These are phyloP conservation scores for Cicer chorassanicum DNA, from an alignment of 306 rosid species.

Conservation along the genomic window DNA sequence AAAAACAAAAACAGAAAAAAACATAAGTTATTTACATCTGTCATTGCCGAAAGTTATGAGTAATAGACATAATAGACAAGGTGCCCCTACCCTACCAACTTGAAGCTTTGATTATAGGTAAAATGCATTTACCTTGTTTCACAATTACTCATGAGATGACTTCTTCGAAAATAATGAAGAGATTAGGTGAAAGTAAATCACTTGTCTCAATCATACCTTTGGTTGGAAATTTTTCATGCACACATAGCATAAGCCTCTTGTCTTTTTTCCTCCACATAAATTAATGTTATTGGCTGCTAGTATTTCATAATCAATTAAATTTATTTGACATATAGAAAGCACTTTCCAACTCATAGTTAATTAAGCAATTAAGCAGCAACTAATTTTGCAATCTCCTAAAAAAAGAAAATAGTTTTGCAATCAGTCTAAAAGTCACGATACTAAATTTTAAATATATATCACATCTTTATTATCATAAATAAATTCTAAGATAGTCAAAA, in stretches of 20 bases:
- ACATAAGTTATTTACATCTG: neutral
- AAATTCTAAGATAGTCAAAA: too few relatives aligned
- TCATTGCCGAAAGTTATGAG: neutral
- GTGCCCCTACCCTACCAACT: neutral
- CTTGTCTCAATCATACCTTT: neutral
- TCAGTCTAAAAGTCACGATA: too few relatives aligned
- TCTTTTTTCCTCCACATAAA: neutral
- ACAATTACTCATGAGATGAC: neutral
- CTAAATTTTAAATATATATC: too few relatives aligned
- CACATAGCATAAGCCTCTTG: neutral
- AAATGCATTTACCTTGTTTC: conserved; percentile 13
- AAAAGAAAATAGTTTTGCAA: too few relatives aligned
- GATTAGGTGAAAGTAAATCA: neutral
- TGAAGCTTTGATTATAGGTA: neutral
- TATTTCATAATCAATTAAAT: neutral
- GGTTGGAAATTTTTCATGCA: neutral
- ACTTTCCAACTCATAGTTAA: too few relatives aligned
- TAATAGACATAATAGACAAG: neutral
- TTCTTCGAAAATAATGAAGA: neutral
- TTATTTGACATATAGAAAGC: too few relatives aligned
- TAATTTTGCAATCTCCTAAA: too few relatives aligned
- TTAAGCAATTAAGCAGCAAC: too few relatives aligned
- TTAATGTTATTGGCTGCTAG: neutral
- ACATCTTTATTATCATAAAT: too few relatives aligned
- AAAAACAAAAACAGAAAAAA: neutral